These are phyloP conservation scores for Penicillium rolfsii DNA, from an alignment of 2,329 filamentous ascomycete genomes.

Conservation along the genomic window DNA sequence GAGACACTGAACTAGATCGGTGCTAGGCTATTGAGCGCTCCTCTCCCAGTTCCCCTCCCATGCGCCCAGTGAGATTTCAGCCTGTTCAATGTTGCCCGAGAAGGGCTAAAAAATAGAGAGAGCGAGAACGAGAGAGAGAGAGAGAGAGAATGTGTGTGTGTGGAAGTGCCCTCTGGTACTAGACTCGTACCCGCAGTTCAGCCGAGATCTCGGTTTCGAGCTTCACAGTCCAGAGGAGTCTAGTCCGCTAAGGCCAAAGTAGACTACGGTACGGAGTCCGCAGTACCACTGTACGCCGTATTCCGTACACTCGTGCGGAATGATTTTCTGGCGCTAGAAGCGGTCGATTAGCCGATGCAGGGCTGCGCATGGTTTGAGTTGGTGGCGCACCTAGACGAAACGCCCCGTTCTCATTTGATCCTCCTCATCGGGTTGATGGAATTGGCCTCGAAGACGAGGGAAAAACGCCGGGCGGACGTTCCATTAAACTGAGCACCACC, in stretches of 20 bases:
- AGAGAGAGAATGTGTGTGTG: too few species aligned
- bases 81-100: not conserved
- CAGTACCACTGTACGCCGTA: too few species aligned
- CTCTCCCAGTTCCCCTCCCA: too few species aligned
- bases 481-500: not conserved
- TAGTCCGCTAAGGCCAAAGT: too few species aligned
- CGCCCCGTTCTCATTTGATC: not conserved
- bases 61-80: not conserved
- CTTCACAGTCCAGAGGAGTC: too few species aligned
- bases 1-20: too few species aligned
- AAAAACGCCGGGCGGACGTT: not conserved
- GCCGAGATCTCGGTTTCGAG: not conserved
- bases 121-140: too few species aligned
- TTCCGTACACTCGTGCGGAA: not conserved
- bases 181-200: not conserved
- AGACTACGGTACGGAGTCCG: too few species aligned
- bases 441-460: too few species aligned
- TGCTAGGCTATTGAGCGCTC: too few species aligned
- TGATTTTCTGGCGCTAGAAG: constrained; percentile 10
- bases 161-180: not conserved
- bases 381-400: not conserved
- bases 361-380: not conserved
- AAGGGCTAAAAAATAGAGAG: not conserved
- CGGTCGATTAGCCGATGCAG: constrained; percentile 7
- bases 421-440: not conserved